These are phyloP conservation scores for Fusarium sp. DNA, from an alignment of 2,329 filamentous ascomycete genomes.

Conservation along the genomic window DNA sequence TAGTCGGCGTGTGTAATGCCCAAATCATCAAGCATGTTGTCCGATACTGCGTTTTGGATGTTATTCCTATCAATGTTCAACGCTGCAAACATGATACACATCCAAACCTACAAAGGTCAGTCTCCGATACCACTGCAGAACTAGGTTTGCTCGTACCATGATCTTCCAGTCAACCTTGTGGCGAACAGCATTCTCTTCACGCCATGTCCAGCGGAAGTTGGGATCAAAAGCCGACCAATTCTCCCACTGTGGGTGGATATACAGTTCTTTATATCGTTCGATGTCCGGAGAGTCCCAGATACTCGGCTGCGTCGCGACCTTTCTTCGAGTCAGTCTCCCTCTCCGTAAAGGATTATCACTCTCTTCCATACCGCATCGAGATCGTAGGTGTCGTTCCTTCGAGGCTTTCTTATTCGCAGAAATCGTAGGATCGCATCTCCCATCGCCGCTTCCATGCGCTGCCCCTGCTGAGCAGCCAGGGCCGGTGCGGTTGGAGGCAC, in stretches of 20 bases:
- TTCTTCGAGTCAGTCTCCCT: constrained; percentile 16
- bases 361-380: constrained; percentile 21
- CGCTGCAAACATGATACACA: constrained; percentile 42
- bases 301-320: constrained; percentile 51
- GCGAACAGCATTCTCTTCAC: constrained; percentile 48
- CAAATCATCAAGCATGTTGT: constrained; percentile 49
- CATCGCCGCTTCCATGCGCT: constrained; percentile 47
- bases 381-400: constrained; percentile 42
- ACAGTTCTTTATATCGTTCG: constrained; percentile 49
- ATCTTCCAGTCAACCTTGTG: constrained; percentile 53
- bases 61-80: constrained; percentile 52
- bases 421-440: constrained; percentile 49
- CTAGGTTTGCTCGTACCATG: constrained; percentile 39
- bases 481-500: constrained; percentile 14
- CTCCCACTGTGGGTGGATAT: constrained; percentile 52
- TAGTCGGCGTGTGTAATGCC: constrained; percentile 27
- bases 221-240: constrained; percentile 50
- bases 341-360: rapidly evolving
- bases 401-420: constrained; percentile 47
- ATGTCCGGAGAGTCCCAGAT: constrained; percentile 52
- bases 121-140: rapidly evolving
- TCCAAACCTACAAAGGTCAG: constrained; percentile 41
- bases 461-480: constrained; percentile 40
- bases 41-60: constrained; percentile 50
- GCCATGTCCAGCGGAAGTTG: constrained; percentile 49